Base-by-base conservation (phyloP, 805 yeast species). In the Cyberlindnera bimundalis region DNA sequence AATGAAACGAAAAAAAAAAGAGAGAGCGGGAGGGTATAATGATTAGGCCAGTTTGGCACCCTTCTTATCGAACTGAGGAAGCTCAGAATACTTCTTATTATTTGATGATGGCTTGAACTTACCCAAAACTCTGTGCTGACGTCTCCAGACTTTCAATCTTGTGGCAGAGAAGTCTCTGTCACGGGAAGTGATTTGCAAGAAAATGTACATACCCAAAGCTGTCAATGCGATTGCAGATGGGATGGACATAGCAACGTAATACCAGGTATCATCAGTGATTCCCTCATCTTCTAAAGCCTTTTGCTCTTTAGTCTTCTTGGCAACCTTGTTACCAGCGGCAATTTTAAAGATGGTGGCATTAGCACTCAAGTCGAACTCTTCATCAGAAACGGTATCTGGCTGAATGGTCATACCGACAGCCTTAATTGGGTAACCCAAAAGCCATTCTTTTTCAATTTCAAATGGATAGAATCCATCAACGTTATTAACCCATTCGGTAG, bases 401-500 rank as follows among this genome's bases (percentile, higher is more conserved):
- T 89, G 96, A 35, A 88, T 71, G 3, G 90, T 70, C 30, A 88
- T 63, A 36, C 81, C 67, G 11, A 84, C 18, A 26, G 40, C 40
- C 27, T 37, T 30, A 14, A 37, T 37, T 24, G 40, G 40, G 20
- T 30, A 23, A n/a, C 40, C 40, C 12, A 23, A 29, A 4, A 87
- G 64, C 90, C 95, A 87, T 11, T 71, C 78, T 41, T 74, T 78
- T 27, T 72, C 59, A 29, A 86, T 64, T 28, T 76, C 76, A 30
- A 88, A 58, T 3, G 91, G 80, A 49, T 64, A 76, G 51, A 67
- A 73, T 12, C 96, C 96, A 43, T 74, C 73, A 17, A 66, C 66
- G 47, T 72, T 74, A 23, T 68, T 63, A 8, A 86, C 37, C 96
- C 96, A 88, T 6, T 82, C 93, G 7, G 89, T 71, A 1, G 78